phyloP scores from a whole-genome alignment of 495 filamentous ascomycete species.

The Cercophora scortea region DNA sequence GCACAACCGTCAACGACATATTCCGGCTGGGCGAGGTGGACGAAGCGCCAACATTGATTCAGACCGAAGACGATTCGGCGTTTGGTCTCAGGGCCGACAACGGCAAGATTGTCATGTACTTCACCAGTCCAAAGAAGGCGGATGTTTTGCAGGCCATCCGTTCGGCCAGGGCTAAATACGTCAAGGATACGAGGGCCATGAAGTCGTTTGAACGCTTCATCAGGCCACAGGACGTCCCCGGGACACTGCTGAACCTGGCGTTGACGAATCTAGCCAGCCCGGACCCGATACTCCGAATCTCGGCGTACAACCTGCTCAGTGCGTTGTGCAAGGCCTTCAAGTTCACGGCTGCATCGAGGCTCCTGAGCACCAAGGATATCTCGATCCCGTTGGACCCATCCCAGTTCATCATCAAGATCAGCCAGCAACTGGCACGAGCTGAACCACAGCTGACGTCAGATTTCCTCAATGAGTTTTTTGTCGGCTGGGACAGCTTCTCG shows the following conservation, averaged over 20 bases:
- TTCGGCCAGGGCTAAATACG: slow-evolving; percentile 49
- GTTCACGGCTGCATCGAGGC: slow-evolving; percentile 50
- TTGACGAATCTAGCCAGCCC: slow-evolving; percentile 53
- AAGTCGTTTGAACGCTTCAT: slow-evolving; percentile 54
- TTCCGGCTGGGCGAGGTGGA: slow-evolving; percentile 57
- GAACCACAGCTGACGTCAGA: slow-evolving; percentile 60
- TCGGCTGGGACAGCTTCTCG: slow-evolving; percentile 58
- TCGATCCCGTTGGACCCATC: slow-evolving; percentile 52
- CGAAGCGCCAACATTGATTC: slow-evolving; percentile 52
- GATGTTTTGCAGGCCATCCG: slow-evolving; percentile 55
- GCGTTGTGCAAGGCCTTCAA: slow-evolving; percentile 57
- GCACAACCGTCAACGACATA: slow-evolving; percentile 58
- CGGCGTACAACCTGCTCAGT: slow-evolving; percentile 56
- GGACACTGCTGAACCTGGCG: slow-evolving; percentile 56
- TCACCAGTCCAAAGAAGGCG: slow-evolving; percentile 51
- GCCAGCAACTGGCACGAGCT: slow-evolving; percentile 49
- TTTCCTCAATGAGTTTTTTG: slow-evolving; percentile 61
- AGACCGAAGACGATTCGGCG: slow-evolving; percentile 57
- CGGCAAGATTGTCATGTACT: slow-evolving; percentile 61
- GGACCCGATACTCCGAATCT: slow-evolving; percentile 47
- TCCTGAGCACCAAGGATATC: slow-evolving; percentile 52
- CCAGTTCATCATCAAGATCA: slow-evolving; percentile 55
- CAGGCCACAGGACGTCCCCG: slow-evolving; percentile 59
- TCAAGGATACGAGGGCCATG: slow-evolving; percentile 48
- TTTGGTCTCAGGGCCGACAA: slow-evolving; percentile 59